Evolutionary conservation across 257 asterid species (phyloP), one percentile per base, ranked within the genome.

Genomic region (Euphrasia confusa): DNA sequence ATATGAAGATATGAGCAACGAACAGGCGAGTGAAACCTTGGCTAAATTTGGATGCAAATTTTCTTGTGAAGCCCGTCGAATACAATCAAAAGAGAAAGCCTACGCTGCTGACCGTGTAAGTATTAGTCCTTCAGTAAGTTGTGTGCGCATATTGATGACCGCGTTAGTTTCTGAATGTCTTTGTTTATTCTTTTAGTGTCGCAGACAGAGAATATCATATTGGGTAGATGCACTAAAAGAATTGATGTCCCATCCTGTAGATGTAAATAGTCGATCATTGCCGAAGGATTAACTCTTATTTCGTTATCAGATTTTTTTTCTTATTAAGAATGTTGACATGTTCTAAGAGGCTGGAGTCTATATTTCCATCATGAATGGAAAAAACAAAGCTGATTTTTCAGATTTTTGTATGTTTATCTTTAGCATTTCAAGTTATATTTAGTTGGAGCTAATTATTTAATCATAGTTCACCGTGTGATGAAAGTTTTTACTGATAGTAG

Each of bases 151-250:
- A 47, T 32, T 11, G 14, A 62, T 14, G 50, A 39, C 62, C 57
- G 35, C 52, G n/a, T 45, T n/a, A 45, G 52, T 68, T 35, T 70
- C 77, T 63, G 71, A 74, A 50, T 73, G 65, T 60, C 78, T 67
- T 10, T 33, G 28, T 72, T 67, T 58, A 69, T 77, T 54, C 72
- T 65, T 75, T 64, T 74, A 89, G 96, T 61, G 35, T 68, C 94
- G 90, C 65, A 86, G 81, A 74, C 52, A 76, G 79, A 82, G 73
- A 69, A 82, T 86, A 61, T 72, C 95, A 40, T 74, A 71, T 63
- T 68, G 84, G 78, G 74, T n/a, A n/a, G n/a, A n/a, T n/a, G n/a
- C n/a, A n/a, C n/a, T n/a, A n/a, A n/a, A n/a, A n/a, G n/a, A n/a
- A n/a, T n/a, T n/a, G n/a, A n/a, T n/a, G n/a, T n/a, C n/a, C n/a